phyloP scores from a whole-genome alignment of 352 stramenopile genomes.

The Pythium aristosporum region DNA sequence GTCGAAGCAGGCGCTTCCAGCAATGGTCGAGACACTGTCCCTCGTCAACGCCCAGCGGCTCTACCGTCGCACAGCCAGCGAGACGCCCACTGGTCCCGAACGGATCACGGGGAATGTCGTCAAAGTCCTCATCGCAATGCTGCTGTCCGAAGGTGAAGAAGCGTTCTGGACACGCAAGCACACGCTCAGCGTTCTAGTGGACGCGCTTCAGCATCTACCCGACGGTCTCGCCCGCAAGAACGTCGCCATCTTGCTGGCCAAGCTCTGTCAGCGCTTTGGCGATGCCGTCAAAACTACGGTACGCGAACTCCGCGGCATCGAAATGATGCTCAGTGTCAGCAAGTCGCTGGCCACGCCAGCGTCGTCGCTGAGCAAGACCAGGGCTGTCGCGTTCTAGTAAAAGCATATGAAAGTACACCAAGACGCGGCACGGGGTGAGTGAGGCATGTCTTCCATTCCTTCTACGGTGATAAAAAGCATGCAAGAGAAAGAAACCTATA shows the following conservation, averaged over 20 bases:
- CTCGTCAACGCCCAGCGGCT: constrained; percentile 33
- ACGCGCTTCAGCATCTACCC: constrained; percentile 39
- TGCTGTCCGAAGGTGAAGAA: constrained; percentile 19
- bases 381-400: constrained; percentile 20
- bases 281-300: constrained; percentile 48
- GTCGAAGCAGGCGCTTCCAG: constrained; percentile 30
- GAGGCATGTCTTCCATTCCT: background rate
- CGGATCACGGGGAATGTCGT: constrained; percentile 63
- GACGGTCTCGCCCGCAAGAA: constrained; percentile 71
- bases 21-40: constrained; percentile 43
- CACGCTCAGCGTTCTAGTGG: constrained; percentile 39
- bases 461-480: background rate
- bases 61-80: constrained; percentile 16
- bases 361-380: background rate
- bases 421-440: background rate
- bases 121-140: constrained; percentile 62
- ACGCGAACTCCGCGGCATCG: constrained; percentile 63
- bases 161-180: constrained; percentile 31
- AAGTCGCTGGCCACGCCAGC: constrained; percentile 35
- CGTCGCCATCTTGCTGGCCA: constrained; percentile 71
- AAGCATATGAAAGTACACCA: background rate
- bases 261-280: constrained; percentile 54
- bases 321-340: constrained; percentile 77
- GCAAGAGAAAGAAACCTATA: background rate
- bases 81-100: constrained; percentile 31